phyloP scores from a whole-genome alignment of 148 eudicot species.

The Salicornia ramosissima region DNA sequence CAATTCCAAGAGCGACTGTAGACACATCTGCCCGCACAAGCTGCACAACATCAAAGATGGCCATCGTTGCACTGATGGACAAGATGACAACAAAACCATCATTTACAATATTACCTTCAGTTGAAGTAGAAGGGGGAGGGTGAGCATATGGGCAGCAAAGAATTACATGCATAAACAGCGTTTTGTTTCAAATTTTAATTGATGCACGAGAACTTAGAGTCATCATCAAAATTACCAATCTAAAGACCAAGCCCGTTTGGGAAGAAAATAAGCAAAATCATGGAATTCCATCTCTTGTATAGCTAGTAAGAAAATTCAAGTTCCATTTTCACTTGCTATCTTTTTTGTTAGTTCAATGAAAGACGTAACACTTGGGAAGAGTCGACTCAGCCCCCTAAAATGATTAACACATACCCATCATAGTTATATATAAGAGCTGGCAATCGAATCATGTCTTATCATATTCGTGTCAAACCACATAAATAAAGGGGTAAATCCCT shows the following conservation, averaged over 20 bases:
- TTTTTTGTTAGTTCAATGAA: neutral
- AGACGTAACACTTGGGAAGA: no score
- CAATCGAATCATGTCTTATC: no score
- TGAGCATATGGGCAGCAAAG: neutral
- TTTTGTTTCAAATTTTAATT: neutral
- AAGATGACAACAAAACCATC: constrained; percentile 4
- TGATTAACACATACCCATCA: no score
- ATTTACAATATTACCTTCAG: neutral
- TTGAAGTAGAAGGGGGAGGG: neutral
- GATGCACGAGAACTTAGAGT: neutral
- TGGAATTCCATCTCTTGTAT: neutral
- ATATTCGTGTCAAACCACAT: no score
- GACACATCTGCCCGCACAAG: constrained; percentile 86
- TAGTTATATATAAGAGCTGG: no score
- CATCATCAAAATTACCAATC: neutral
- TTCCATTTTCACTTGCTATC: neutral
- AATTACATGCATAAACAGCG: neutral
- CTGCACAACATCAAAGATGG: constrained; percentile 66
- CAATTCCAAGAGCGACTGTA: constrained; percentile 71
- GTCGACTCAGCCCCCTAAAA: no score
- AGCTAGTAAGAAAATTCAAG: neutral
- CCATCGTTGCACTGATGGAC: constrained; percentile 73
- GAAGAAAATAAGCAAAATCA: neutral
- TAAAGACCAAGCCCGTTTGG: neutral
- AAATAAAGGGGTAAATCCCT: no score